phyloP scores from a whole-genome alignment of 2,329 filamentous ascomycete species.

The Botrytis galanthina region DNA sequence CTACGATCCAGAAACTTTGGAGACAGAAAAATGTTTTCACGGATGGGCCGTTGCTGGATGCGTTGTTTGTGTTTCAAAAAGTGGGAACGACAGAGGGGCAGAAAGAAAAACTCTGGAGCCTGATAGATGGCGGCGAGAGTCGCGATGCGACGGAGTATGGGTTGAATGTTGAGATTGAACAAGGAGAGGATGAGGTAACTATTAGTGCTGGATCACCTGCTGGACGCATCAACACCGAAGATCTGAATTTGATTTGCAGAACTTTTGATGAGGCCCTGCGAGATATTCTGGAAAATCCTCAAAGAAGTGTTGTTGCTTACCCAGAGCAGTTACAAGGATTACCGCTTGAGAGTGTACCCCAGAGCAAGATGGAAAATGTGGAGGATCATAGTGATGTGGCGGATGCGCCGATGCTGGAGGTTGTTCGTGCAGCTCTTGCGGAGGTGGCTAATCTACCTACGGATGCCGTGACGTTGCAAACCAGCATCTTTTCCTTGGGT shows the following conservation, averaged over 20 bases:
- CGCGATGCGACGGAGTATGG: constrained; percentile 16
- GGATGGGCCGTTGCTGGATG: constrained; percentile 4
- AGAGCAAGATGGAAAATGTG: not conserved
- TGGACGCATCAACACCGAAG: constrained; percentile 6
- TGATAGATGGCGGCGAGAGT: not conserved
- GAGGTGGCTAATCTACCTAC: not conserved
- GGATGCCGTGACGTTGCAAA: not conserved
- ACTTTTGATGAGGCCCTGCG: not conserved
- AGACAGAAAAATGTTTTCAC: not conserved
- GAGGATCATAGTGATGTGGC: not conserved
- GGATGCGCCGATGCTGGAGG: not conserved
- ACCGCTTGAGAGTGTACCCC: not conserved
- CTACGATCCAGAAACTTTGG: constrained; percentile 8
- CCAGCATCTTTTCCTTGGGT: not conserved
- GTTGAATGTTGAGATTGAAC: constrained; percentile 8
- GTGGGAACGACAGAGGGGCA: not conserved
- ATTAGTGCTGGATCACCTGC: constrained; percentile 8
- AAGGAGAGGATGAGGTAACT: not conserved
- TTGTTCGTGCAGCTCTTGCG: not conserved
- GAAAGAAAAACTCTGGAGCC: not conserved
- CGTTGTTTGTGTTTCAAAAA: constrained; percentile 12
- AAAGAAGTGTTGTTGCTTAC: not conserved
- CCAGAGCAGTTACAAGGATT: not conserved
- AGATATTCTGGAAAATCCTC: constrained; percentile 4
- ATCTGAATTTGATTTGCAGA: not conserved